A percentile compares a stretch with the other conserved stretches of the same genome.
These are phyloP conservation scores for Colletotrichum siamense DNA, from an alignment of 2,329 filamentous ascomycete species.

Conservation along the genomic window DNA sequence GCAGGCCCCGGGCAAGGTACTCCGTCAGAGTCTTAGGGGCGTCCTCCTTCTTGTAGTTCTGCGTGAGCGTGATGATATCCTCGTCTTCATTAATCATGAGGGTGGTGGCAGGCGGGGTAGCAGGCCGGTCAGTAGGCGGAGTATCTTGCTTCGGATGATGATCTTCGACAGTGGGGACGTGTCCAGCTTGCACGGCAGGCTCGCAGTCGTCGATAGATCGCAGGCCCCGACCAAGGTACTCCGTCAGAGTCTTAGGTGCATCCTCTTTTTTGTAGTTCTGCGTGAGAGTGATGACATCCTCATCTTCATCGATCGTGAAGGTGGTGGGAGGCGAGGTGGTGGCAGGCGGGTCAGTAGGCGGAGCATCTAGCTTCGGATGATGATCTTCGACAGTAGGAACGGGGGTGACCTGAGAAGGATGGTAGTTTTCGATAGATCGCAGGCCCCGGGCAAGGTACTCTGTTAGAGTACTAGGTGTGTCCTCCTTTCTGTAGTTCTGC, in stretches of 20 bases:
- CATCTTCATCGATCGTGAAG: neutral
- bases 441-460: neutral
- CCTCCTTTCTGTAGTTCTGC: neutral
- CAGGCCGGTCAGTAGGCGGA: neutral
- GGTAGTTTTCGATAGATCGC: neutral
- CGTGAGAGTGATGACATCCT: neutral
- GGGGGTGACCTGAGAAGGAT: neutral
- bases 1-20: neutral
- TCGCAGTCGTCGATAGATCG: neutral
- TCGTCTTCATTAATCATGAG: neutral
- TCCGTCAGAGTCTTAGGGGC: neutral
- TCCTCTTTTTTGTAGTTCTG: neutral
- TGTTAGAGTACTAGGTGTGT: neutral
- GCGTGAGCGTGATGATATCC: neutral
- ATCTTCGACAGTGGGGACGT: neutral
- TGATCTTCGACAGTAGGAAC: neutral
- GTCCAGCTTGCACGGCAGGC: neutral
- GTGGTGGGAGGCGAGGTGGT: too few species aligned
- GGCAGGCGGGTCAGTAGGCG: too few species aligned
- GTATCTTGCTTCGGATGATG: neutral
- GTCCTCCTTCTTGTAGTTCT: neutral
- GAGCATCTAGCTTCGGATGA: neutral
- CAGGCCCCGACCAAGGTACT: neutral
- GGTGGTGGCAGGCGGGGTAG: neutral
- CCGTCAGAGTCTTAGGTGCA: neutral